Evolutionary conservation across 2,329 filamentous ascomycete genomes (phyloP).

Genomic region (Aspergillus proliferans): DNA sequence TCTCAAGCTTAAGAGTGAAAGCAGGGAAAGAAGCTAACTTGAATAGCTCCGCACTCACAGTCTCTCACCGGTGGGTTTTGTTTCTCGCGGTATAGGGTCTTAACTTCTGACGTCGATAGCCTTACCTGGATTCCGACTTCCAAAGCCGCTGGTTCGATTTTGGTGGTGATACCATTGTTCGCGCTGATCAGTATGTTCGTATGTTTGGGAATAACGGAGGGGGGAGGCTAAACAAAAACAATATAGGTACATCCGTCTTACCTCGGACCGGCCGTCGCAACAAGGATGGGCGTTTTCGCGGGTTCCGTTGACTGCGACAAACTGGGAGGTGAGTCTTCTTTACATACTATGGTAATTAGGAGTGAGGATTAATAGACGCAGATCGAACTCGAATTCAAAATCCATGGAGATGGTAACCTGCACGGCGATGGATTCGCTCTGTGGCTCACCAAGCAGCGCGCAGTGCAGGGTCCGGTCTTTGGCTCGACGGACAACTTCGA

Average conservation of each 20-base stretch:
- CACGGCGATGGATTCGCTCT: conserved; percentile 96
- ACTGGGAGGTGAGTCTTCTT: conserved; percentile 67
- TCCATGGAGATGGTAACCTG: conserved; percentile 79
- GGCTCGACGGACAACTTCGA: conserved; percentile 84
- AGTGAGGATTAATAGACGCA: conserved; percentile 20
- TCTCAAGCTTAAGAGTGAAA: too few relatives aligned
- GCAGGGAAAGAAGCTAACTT: conserved; percentile 7
- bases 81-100: not conserved
- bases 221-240: conserved; percentile 8
- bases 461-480: conserved; percentile 74
- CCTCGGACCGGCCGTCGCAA: conserved; percentile 83
- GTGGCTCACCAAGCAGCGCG: conserved; percentile 95
- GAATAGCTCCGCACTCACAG: conserved; percentile 78
- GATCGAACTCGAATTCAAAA: conserved; percentile 92
- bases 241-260: conserved; percentile 79
- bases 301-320: conserved; percentile 90
- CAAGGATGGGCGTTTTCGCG: conserved; percentile 90
- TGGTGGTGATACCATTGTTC: conserved; percentile 86
- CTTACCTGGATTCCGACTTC: conserved; percentile 96
- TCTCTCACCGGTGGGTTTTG: conserved; percentile 62
- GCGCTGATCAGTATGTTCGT: conserved; percentile 52
- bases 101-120: conserved; percentile 48
- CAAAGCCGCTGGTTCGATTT: conserved; percentile 99
- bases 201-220: not conserved
- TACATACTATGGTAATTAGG: not conserved